These are phyloP conservation scores for Neoscytalidium dimidiatum DNA, from an alignment of 2,329 filamentous ascomycete genomes.

Conservation along the genomic window DNA sequence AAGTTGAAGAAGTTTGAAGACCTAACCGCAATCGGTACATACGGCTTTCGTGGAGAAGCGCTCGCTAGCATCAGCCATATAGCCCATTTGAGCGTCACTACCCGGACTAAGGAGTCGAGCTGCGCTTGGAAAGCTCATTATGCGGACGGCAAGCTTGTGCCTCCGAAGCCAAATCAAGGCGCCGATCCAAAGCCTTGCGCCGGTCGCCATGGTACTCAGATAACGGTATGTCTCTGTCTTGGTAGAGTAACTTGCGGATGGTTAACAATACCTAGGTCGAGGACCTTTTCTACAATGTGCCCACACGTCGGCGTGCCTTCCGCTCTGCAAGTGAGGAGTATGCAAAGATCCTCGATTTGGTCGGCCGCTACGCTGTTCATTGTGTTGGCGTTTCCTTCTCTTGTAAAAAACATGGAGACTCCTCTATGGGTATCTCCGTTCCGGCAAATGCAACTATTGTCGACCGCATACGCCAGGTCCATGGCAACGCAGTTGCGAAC, in stretches of 20 bases:
- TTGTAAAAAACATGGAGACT: conserved; percentile 94
- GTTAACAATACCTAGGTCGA: conserved; percentile 61
- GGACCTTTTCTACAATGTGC: conserved; percentile 95
- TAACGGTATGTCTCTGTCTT: conserved; percentile 61
- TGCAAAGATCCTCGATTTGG: conserved; percentile 94
- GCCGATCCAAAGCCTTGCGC: conserved; percentile 85
- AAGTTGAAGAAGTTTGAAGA: conserved; percentile 95
- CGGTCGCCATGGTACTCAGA: conserved; percentile 87
- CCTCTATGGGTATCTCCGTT: conserved; percentile 78
- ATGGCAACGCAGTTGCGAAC: conserved; percentile 81
- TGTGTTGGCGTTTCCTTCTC: conserved; percentile 90
- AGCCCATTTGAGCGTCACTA: conserved; percentile 91
- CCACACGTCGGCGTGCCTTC: conserved; percentile 84
- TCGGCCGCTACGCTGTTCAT: conserved; percentile 91
- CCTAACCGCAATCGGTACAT: conserved; percentile 83
- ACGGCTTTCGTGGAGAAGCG: conserved; percentile 96
- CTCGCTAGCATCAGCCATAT: conserved; percentile 98
- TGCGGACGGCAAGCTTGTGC: conserved; percentile 75
- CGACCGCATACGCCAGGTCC: conserved; percentile 87
- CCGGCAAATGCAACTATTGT: conserved; percentile 69
- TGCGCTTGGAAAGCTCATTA: conserved; percentile 92
- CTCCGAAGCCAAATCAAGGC: conserved; percentile 83
- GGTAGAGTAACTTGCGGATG: neutral
- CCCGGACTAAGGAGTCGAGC: conserved; percentile 83
- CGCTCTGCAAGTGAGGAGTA: conserved; percentile 92